Conservation (phyloP, 441 rosid genomes). For the Pelargonium fulgidum region DNA sequence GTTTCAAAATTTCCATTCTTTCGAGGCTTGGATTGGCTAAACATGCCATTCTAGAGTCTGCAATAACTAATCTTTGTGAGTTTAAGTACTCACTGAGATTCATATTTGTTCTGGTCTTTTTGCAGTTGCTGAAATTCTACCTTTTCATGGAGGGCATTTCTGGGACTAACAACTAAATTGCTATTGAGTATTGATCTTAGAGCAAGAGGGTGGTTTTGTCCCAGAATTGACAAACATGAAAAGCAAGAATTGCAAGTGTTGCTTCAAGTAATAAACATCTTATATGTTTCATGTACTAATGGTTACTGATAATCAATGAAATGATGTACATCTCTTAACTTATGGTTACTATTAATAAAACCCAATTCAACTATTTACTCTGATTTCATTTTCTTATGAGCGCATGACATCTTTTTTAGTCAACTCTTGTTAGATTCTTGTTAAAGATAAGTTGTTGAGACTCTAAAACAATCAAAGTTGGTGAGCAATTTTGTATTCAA, state of each 20-base stretch:
- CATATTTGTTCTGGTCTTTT: background rate
- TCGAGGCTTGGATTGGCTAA: conserved; percentile 2
- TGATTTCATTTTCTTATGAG: background rate
- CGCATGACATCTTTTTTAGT: background rate
- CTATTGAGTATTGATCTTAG: too few species aligned
- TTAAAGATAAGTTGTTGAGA: too few species aligned
- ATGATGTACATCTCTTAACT: background rate
- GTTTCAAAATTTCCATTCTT: background rate
- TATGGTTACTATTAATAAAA: too few species aligned
- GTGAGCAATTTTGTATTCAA: too few species aligned
- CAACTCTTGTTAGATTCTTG: too few species aligned
- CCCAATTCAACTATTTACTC: too few species aligned
- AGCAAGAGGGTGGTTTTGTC: background rate
- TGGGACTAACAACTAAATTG: too few species aligned
- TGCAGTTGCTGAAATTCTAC: background rate
- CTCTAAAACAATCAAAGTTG: too few species aligned
- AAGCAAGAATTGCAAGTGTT: background rate
- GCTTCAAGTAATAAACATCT: background rate
- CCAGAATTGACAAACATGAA: background rate
- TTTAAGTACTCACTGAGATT: background rate
- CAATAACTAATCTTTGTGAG: background rate
- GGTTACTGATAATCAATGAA: background rate
- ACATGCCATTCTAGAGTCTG: background rate
- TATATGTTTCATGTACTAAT: background rate
- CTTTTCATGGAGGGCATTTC: too few species aligned